These are phyloP conservation scores for Aspergillus ellipticus DNA, from an alignment of 495 filamentous ascomycete genomes.

Conservation along the genomic window DNA sequence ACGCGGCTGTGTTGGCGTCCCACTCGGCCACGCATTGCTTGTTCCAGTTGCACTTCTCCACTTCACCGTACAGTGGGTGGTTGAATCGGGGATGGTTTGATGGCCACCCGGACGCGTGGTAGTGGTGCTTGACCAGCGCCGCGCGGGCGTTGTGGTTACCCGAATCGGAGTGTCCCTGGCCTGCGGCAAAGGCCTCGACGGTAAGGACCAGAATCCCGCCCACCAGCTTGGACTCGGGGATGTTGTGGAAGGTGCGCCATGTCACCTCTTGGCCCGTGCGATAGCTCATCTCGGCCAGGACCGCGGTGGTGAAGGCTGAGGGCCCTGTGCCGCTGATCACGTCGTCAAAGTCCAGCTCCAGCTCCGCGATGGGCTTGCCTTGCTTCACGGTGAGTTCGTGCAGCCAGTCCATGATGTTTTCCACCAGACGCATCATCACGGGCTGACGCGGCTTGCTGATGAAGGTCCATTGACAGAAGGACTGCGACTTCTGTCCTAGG, in stretches of 20 bases:
- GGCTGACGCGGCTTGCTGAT: conserved; percentile 58
- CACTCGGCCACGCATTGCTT: conserved; percentile 54
- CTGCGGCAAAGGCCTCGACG: conserved; percentile 61
- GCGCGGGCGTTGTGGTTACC: conserved; percentile 55
- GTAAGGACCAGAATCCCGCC: conserved; percentile 56
- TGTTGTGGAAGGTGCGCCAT: conserved; percentile 56
- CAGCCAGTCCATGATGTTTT: conserved; percentile 59
- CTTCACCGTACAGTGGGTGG: conserved; percentile 59
- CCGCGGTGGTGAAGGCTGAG: conserved; percentile 59
- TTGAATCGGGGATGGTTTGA: conserved; percentile 52
- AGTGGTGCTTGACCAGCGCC: conserved; percentile 61
- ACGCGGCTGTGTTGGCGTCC: conserved; percentile 51
- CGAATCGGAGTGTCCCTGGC: conserved; percentile 61
- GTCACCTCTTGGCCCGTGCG: conserved; percentile 32
- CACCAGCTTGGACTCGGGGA: conserved; percentile 54
- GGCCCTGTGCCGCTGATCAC: conserved; percentile 66
- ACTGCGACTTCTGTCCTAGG: conserved; percentile 56
- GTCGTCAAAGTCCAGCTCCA: conserved; percentile 62
- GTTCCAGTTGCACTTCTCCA: conserved; percentile 63
- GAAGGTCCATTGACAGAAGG: conserved; percentile 70
- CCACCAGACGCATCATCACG: conserved; percentile 58
- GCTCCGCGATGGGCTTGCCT: conserved; percentile 45
- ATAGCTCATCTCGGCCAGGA: conserved; percentile 55
- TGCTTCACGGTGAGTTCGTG: conserved; percentile 51
- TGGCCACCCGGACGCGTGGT: conserved; percentile 62